Conservation (phyloP, 768 basidiomycete species). For the Solioccasus polychromus region DNA sequence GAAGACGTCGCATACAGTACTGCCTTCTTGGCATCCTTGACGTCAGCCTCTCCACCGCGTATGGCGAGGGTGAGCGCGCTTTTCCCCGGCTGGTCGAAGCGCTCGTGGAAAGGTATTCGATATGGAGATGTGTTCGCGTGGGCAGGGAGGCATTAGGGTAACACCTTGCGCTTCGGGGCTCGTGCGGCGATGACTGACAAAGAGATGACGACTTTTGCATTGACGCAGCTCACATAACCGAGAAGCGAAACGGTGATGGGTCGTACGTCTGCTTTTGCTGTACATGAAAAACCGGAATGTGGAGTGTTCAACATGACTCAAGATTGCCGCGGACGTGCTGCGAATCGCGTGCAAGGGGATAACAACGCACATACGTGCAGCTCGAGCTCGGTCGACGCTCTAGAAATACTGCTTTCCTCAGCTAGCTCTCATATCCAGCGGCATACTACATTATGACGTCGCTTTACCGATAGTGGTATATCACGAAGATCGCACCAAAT, state of each 20-base stretch:
- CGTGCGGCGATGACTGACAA: conserved; percentile 14
- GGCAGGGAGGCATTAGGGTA: conserved; percentile 19
- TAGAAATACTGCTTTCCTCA: too few species aligned
- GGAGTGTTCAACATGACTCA: conserved; percentile 22
- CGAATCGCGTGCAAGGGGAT: conserved; percentile 8
- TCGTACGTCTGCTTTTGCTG: conserved; percentile 24
- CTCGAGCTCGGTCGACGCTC: too few species aligned
- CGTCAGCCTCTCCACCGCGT: conserved; percentile 21
- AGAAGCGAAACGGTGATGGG: neutral
- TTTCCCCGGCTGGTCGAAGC: conserved; percentile 26
- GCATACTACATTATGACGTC: too few species aligned
- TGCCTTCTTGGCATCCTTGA: conserved; percentile 27
- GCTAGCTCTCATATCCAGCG: too few species aligned
- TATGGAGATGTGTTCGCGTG: conserved; percentile 28
- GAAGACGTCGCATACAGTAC: conserved; percentile 33
- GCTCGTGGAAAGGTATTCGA: conserved; percentile 6
- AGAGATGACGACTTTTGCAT: conserved; percentile 9
- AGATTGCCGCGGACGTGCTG: conserved; percentile 22
- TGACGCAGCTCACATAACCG: conserved; percentile 7
- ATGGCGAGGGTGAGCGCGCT: conserved; percentile 31
- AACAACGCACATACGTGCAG: conserved; percentile 12
- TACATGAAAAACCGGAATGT: conserved; percentile 3
- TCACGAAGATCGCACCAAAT: too few species aligned
- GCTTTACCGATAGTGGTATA: too few species aligned
- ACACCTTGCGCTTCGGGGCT: conserved; percentile 18